A percentile compares a stretch with the other conserved stretches of the same genome.
Conservation (phyloP, 179 eudicot genomes). For the Beta lomatogona region DNA sequence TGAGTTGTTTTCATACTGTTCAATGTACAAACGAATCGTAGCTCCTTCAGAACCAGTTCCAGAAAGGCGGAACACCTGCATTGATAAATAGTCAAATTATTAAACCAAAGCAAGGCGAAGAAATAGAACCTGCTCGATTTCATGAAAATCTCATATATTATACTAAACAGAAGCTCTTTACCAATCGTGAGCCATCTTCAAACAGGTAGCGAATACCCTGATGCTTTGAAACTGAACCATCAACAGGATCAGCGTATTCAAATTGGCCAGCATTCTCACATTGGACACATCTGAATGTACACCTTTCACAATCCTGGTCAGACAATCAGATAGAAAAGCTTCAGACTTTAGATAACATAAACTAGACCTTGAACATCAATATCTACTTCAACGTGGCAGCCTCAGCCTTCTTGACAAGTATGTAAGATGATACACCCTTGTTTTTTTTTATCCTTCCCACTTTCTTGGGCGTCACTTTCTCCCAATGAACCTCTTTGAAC, state of each 20-base stretch:
- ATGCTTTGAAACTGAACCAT: constrained; percentile 93
- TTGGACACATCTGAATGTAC: constrained; percentile 64
- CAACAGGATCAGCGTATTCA: constrained; percentile 96
- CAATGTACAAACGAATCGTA: constrained; percentile 90
- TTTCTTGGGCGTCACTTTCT: too few species aligned
- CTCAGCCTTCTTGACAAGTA: not conserved
- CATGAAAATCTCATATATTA: not conserved
- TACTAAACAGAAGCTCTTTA: constrained; percentile 29
- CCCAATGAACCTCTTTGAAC: too few species aligned
- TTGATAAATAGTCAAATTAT: not conserved
- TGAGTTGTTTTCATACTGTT: constrained; percentile 86
- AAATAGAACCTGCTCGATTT: not conserved
- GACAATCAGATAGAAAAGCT: not conserved
- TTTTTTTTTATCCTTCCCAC: too few species aligned
- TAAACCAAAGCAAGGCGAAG: not conserved
- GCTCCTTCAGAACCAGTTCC: constrained; percentile 99
- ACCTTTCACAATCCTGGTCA: constrained; percentile 67
- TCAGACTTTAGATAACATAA: not conserved
- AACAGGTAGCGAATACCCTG: constrained; percentile 96
- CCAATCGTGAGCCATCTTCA: constrained; percentile 97
- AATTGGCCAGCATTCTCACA: constrained; percentile 80
- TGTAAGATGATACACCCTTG: not conserved
- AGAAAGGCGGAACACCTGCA: constrained; percentile 89
- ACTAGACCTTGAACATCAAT: not conserved
- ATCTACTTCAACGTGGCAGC: not conserved